Conservation (phyloP, 1,139 yeast species). For the Saccharomyces pastorianus region DNA sequence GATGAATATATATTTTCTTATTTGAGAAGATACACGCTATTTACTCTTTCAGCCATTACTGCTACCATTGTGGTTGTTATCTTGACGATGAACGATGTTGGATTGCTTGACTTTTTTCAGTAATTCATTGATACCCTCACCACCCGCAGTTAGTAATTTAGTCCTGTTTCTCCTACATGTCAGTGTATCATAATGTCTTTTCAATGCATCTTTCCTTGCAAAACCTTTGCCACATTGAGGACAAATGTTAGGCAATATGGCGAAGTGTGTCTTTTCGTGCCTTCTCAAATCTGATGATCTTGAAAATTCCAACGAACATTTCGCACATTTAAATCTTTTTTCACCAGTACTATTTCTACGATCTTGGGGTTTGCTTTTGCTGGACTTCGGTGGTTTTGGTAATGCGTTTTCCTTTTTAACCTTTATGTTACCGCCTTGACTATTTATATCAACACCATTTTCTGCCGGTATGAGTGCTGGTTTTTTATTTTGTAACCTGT, state of each 20-base stretch:
- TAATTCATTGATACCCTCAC: constrained; percentile 19
- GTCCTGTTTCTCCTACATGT: constrained; percentile 65
- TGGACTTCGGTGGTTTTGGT: background rate
- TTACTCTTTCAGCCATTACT: background rate
- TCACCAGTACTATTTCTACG: constrained; percentile 4
- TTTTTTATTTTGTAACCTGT: background rate
- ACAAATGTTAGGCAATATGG: constrained; percentile 43
- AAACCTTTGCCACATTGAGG: constrained; percentile 71
- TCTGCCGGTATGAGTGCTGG: background rate
- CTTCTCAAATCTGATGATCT: constrained; percentile 29
- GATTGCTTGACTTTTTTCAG: constrained; percentile 17
- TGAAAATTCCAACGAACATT: constrained; percentile 25
- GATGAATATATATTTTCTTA: constrained; percentile 46
- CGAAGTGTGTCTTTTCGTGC: constrained; percentile 28
- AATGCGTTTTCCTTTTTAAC: constrained; percentile 4
- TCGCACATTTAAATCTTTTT: constrained; percentile 19
- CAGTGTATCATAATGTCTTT: constrained; percentile 61
- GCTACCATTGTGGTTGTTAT: background rate
- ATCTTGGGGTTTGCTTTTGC: background rate
- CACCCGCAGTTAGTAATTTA: constrained; percentile 30
- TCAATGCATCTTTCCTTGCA: constrained; percentile 73
- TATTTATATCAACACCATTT: background rate
- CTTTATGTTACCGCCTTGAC: background rate
- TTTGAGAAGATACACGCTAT: background rate
- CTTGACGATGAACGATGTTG: background rate